Percentiles rank a stretch among this genome's conserved stretches.
phyloP scores from a whole-genome alignment of 495 filamentous ascomycete species.

The Terfezia claveryi region DNA sequence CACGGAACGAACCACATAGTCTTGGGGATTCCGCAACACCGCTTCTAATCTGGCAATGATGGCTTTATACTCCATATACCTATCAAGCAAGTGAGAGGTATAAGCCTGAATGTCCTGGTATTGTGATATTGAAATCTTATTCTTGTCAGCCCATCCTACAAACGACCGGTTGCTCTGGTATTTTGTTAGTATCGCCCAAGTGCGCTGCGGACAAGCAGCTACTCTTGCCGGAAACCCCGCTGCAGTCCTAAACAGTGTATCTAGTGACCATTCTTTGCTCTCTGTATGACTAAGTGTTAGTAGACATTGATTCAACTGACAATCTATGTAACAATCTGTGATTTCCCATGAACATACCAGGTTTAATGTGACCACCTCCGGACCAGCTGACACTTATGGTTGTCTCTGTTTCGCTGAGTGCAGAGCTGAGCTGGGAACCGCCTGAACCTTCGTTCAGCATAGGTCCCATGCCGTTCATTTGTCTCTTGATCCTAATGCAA shows the following conservation, averaged over 20 bases:
- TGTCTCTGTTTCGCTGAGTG: slow-evolving; percentile 6
- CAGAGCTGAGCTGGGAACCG: slow-evolving; percentile 1
- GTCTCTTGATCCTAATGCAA: not conserved
- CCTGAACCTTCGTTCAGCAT: slow-evolving; percentile 1
- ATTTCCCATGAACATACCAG: too few species aligned
- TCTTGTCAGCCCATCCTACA: slow-evolving; percentile 2
- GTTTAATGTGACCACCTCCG: slow-evolving; percentile 12
- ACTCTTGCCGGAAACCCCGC: slow-evolving; percentile 9
- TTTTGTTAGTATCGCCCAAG: slow-evolving; percentile 16
- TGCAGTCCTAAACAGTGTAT: slow-evolving; percentile 9
- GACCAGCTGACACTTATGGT: slow-evolving; percentile 13
- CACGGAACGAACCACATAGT: too few species aligned
- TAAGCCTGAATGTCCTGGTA: slow-evolving; percentile 10
- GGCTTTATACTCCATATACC: slow-evolving; percentile 8
- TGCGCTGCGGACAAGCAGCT: slow-evolving; percentile 7
- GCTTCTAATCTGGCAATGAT: not conserved
- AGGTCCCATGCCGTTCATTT: slow-evolving; percentile 1
- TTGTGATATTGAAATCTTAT: not conserved
- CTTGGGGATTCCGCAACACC: too few species aligned
- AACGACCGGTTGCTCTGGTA: slow-evolving; percentile 1
- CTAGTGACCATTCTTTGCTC: slow-evolving; percentile 10
- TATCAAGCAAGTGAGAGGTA: slow-evolving; percentile 7
- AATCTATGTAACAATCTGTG: too few species aligned
- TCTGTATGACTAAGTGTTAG: not conserved
- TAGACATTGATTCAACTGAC: too few species aligned